Evolutionary conservation across 176 grass and related monocot genomes (phyloP).

Genomic region (Melocanna baccifera): DNA sequence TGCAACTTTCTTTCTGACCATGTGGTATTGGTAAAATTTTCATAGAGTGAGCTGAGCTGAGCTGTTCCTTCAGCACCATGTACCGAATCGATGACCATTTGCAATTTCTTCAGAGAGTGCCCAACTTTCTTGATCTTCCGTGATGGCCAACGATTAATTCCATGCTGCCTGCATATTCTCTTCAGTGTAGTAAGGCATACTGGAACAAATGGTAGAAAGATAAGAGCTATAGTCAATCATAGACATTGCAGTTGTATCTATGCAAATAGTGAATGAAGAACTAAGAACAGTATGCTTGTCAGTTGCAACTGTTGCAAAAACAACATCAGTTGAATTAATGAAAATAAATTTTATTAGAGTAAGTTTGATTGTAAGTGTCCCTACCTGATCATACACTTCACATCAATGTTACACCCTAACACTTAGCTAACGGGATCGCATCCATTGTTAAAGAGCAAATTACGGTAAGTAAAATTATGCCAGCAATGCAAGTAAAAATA

Average conservation of each 20-base stretch:
- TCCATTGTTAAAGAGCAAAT: not conserved
- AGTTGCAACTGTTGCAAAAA: not conserved
- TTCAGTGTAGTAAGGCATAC: conserved; percentile 97
- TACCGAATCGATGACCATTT: conserved; percentile 89
- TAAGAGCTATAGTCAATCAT: not conserved
- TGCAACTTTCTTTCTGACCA: conserved; percentile 62
- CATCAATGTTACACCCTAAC: not conserved
- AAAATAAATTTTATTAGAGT: not conserved
- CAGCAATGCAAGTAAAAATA: not conserved
- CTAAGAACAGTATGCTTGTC: not conserved
- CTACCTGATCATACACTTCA: not conserved
- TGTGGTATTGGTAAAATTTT: conserved; percentile 73
- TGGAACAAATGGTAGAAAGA: conserved; percentile 44
- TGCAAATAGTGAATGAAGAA: conserved; percentile 5
- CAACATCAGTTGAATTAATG: not conserved
- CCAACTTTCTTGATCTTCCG: conserved; percentile 98
- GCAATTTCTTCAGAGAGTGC: conserved; percentile 88
- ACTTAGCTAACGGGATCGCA: not conserved
- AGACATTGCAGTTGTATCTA: conserved; percentile 5
- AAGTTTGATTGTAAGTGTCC: not conserved
- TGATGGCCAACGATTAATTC: conserved; percentile 94
- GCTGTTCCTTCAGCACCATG: conserved; percentile 66
- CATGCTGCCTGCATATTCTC: conserved; percentile 94
- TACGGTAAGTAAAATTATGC: not conserved
- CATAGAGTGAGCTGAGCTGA: conserved; percentile 86